Conservation (phyloP, 2,329 filamentous ascomycete genomes). For the Blastomyces parvus region DNA sequence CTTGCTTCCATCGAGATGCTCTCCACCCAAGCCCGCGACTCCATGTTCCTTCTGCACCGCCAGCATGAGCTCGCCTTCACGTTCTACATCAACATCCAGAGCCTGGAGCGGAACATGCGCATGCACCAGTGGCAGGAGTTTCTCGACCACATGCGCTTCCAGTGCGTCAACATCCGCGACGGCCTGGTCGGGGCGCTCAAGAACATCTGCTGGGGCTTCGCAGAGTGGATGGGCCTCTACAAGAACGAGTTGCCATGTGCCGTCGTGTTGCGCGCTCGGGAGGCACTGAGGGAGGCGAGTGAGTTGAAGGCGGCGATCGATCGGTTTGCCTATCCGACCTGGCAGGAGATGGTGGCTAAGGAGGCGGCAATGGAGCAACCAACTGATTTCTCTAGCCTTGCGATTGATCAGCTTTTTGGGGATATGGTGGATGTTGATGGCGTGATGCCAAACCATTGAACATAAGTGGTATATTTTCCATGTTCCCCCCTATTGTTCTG, state of each 20-base stretch:
- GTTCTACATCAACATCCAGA: not conserved
- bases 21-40: not conserved
- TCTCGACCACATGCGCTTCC: slow-evolving; percentile 5
- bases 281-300: not conserved
- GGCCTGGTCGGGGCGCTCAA: not conserved
- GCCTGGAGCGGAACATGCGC: not conserved
- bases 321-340: not conserved
- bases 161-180: slow-evolving; percentile 2
- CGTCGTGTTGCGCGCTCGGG: not conserved
- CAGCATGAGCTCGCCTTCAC: not conserved
- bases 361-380: not conserved
- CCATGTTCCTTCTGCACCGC: not conserved
- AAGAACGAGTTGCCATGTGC: not conserved
- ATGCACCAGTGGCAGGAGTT: not conserved
- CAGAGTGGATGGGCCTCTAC: slow-evolving; percentile 3
- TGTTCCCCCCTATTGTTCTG: not conserved
- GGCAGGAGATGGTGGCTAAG: not conserved
- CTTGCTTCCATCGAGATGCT: not conserved
- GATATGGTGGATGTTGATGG: not conserved
- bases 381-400: not conserved
- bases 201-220: not conserved
- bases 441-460: not conserved
- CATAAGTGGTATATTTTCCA: not conserved
- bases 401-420: not conserved
- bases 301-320: slow-evolving; percentile 2